Evolutionary conservation across 768 basidiomycete species (phyloP).

Genomic region (Auriscalpium vulgare): DNA sequence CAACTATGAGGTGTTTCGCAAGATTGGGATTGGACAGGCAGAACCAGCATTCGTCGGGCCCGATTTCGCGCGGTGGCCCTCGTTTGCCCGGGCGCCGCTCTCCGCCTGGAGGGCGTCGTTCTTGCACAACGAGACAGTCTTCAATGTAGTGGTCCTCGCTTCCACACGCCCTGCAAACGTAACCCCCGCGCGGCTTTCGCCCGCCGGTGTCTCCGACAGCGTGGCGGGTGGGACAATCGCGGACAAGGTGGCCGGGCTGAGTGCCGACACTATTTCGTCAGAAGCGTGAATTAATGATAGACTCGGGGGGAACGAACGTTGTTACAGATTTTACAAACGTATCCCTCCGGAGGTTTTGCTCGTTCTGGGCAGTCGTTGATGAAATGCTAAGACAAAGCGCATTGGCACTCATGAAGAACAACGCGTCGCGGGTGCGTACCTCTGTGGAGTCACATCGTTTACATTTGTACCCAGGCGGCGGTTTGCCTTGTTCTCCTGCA

Average conservation of each 20-base stretch:
- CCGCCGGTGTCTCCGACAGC: constrained; percentile 79
- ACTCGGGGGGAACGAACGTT: constrained; percentile 35
- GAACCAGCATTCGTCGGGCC: constrained; percentile 95
- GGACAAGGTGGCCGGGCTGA: constrained; percentile 77
- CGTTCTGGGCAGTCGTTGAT: constrained; percentile 72
- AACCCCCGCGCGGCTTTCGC: constrained; percentile 74
- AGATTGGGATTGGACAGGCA: constrained; percentile 92
- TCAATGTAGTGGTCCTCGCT: constrained; percentile 80
- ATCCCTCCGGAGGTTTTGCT: constrained; percentile 71
- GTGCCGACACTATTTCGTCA: not conserved
- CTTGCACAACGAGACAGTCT: constrained; percentile 73
- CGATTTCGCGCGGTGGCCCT: constrained; percentile 69
- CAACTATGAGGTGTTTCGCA: constrained; percentile 91
- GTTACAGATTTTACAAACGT: constrained; percentile 82
- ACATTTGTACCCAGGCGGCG: constrained; percentile 70
- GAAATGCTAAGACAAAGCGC: constrained; percentile 46
- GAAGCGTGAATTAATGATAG: not conserved
- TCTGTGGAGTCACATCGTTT: constrained; percentile 69
- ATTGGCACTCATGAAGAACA: not conserved
- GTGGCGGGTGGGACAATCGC: constrained; percentile 80
- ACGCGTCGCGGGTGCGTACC: constrained; percentile 29
- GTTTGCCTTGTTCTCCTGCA: constrained; percentile 42
- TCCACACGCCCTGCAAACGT: constrained; percentile 88
- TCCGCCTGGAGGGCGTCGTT: constrained; percentile 31
- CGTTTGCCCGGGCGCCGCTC: constrained; percentile 30